Evolutionary conservation across 805 yeast species (phyloP), one percentile per base, ranked within the genome.

Genomic region (Jamesozyma rosinii): DNA sequence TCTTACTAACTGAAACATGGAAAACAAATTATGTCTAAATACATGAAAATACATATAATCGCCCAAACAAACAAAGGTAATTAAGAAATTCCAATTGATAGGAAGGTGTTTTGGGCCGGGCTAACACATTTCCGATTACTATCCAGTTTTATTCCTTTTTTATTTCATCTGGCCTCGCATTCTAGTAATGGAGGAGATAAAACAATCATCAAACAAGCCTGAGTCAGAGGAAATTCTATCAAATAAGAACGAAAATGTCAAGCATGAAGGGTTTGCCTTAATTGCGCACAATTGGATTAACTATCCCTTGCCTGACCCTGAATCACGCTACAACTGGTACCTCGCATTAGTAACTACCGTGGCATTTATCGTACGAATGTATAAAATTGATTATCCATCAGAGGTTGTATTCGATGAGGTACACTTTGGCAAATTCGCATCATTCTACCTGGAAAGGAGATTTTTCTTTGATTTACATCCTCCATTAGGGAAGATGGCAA

Each of bases 391-490:
- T 58, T 68, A 66, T 40, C 94, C 94, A 2, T 69, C 71, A 47
- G 81, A 81, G 59, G 94, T 84, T 44, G 92, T 84, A 2, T 84
- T 84, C 53, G 95, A 84, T 65, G 94, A 84, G 58, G 92, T 83
- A 15, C 94, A 84, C 62, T 84, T 84, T 55, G 95, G 95, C 27
- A 83, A 83, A 56, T 83, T 83, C 61, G 89, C 90, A 5, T 76
- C 87, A 1, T 82, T 82, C 65, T 90, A 90, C 64, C 67, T 90
- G 45, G 84, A 90, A 64, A 74, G 95, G 48, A 83, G 95, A 0
- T 92, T 85, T 64, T 92, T 87, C 64, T 92, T 92, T 58, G 98
- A 92, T 65, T 77, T 92, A 40, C 98, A 92, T 67, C 98, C 98
- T 10, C 98, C 98, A 18, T 85, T 92, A 64, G 98, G 95, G 43